These are phyloP conservation scores for Leccinum insolens DNA, from an alignment of 1,284 basidiomycete genomes.

Conservation along the genomic window DNA sequence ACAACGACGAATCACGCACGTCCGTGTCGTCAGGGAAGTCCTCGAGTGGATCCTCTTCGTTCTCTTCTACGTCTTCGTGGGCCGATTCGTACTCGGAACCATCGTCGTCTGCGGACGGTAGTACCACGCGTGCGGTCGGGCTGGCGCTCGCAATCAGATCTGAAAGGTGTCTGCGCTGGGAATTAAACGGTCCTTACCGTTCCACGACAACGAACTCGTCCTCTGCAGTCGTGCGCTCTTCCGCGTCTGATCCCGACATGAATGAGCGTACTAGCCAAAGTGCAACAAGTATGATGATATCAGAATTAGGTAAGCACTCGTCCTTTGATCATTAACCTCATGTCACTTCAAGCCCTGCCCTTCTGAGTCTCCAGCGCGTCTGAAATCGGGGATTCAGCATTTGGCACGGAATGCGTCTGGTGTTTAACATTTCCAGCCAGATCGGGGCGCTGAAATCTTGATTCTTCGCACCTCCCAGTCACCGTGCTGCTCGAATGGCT, in stretches of 20 bases:
- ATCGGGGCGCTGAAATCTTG: too few relatives aligned
- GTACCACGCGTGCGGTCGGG: conserved; percentile 45
- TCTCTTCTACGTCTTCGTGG: conserved; percentile 48
- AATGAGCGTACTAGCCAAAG: conserved; percentile 19
- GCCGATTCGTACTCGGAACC: conserved; percentile 44
- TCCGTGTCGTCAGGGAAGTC: conserved; percentile 70
- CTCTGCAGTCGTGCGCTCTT: conserved; percentile 13
- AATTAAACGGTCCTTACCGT: conserved; percentile 20
- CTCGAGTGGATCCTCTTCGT: conserved; percentile 53
- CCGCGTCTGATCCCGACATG: conserved; percentile 26
- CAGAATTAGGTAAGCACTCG: conserved; percentile 11
- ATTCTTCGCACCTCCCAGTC: too few relatives aligned
- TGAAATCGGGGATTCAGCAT: too few relatives aligned
- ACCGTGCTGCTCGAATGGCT: too few relatives aligned
- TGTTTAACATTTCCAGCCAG: too few relatives aligned
- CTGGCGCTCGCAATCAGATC: conserved; percentile 17
- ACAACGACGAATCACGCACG: conserved; percentile 41
- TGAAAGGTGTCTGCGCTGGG: not conserved
- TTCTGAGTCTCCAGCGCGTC: too few relatives aligned
- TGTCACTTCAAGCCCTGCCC: too few relatives aligned
- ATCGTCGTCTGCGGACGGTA: conserved; percentile 39
- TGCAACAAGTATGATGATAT: not conserved
- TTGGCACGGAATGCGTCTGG: too few relatives aligned
- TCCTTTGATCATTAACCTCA: too few relatives aligned
- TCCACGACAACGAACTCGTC: conserved; percentile 29